Conservation (phyloP, 176 grass and related monocot genomes). For the Carex cristatella region DNA sequence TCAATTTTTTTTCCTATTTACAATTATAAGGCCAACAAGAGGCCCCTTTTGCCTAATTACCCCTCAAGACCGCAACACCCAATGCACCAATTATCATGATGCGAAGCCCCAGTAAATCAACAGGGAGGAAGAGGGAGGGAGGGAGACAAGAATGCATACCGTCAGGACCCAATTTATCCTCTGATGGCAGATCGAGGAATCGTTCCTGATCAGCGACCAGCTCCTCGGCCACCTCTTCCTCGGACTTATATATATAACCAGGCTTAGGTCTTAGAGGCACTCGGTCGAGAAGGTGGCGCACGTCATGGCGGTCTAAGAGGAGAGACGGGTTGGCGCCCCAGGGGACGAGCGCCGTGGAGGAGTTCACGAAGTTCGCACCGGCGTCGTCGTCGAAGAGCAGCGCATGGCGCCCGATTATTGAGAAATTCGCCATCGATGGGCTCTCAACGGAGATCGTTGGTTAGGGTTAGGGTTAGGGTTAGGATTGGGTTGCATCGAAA, state of each 20-base stretch:
- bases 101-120: background rate
- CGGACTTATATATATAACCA: slow-evolving; percentile 10
- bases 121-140: background rate
- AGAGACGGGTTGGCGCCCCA: slow-evolving; percentile 57
- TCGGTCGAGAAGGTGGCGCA: slow-evolving; percentile 83
- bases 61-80: background rate
- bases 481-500: background rate
- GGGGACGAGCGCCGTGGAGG: slow-evolving; percentile 63
- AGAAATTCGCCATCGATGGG: slow-evolving; percentile 45
- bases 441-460: background rate
- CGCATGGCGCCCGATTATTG: slow-evolving; percentile 62
- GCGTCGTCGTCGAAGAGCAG: slow-evolving; percentile 90
- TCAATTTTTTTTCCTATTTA: background rate
- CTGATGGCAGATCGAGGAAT: slow-evolving; percentile 47
- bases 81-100: background rate
- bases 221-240: slow-evolving; percentile 20
- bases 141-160: background rate
- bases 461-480: slow-evolving; percentile 1
- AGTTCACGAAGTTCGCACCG: slow-evolving; percentile 62
- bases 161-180: slow-evolving; percentile 11
- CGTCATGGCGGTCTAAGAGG: slow-evolving; percentile 87
- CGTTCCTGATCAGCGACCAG: slow-evolving; percentile 65
- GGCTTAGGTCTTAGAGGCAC: slow-evolving; percentile 59
- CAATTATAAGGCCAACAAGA: background rate
- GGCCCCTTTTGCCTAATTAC: background rate